phyloP scores from a whole-genome alignment of 306 rosid species.

The Malus asiatica region DNA sequence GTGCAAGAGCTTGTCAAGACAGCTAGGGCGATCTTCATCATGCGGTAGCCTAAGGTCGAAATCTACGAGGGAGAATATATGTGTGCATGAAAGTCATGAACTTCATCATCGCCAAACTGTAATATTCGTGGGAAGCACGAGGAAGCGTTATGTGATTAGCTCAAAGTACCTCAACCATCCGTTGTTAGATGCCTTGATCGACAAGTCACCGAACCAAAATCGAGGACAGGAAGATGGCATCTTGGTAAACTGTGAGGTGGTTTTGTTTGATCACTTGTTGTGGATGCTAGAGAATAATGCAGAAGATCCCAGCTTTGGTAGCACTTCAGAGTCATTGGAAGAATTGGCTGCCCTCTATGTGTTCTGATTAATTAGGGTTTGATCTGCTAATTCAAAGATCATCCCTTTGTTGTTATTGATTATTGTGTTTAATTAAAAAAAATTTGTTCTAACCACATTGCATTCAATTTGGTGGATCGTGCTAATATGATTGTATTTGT shows the following conservation, averaged over 20 bases:
- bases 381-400: not conserved
- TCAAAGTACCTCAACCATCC: slow-evolving; percentile 63
- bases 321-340: slow-evolving; percentile 58
- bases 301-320: slow-evolving; percentile 57
- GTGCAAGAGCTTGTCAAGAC: slow-evolving; percentile 83
- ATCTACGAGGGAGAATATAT: slow-evolving; percentile 46
- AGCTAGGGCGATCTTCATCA: slow-evolving; percentile 70
- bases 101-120: slow-evolving; percentile 20
- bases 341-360: slow-evolving; percentile 85
- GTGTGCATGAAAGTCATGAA: slow-evolving; percentile 7
- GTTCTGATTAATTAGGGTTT: slow-evolving; percentile 13
- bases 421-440: not conserved
- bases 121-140: slow-evolving; percentile 70
- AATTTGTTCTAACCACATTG: not conserved
- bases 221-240: slow-evolving; percentile 18
- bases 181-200: slow-evolving; percentile 54
- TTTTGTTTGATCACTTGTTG: slow-evolving; percentile 79
- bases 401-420: not conserved
- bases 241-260: slow-evolving; percentile 73
- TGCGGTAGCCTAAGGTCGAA: slow-evolving; percentile 68
- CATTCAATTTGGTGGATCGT: not conserved
- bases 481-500: not conserved
- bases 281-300: slow-evolving; percentile 89
- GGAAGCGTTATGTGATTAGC: slow-evolving; percentile 62
- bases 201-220: slow-evolving; percentile 34